These are phyloP conservation scores for Xylaria venustula DNA, from an alignment of 495 filamentous ascomycete genomes.

Conservation along the genomic window DNA sequence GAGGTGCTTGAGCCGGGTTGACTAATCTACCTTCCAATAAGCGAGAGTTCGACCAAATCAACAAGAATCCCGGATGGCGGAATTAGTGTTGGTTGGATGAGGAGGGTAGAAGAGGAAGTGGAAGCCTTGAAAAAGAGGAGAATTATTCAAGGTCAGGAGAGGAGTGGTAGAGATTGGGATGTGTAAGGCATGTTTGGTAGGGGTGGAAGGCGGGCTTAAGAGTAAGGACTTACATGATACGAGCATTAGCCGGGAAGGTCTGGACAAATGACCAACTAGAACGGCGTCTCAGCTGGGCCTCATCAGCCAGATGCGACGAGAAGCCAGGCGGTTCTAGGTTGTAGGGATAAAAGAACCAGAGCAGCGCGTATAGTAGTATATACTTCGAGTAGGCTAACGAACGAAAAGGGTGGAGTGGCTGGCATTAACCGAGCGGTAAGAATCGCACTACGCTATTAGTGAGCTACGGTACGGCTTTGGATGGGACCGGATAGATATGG, in stretches of 20 bases:
- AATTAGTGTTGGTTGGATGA: neutral
- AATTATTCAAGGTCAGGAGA: neutral
- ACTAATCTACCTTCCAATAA: conserved; percentile 3
- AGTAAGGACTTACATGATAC: neutral
- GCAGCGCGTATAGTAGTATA: neutral
- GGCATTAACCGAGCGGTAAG: conserved; percentile 6
- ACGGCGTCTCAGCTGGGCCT: conserved; percentile 13
- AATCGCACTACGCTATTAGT: conserved; percentile 10
- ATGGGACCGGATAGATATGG: conserved; percentile 1
- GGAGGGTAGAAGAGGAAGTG: neutral
- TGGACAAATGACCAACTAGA: neutral
- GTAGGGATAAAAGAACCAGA: neutral
- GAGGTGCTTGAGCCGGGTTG: neutral
- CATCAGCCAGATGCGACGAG: neutral
- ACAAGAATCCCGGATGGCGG: neutral
- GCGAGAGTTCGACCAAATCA: neutral
- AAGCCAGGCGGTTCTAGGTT: conserved; percentile 9
- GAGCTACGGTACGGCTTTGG: neutral
- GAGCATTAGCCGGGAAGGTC: conserved; percentile 1
- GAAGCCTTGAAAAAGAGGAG: no score
- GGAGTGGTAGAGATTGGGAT: neutral
- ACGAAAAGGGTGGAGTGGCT: neutral
- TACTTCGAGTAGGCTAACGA: neutral
- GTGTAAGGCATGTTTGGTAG: neutral
- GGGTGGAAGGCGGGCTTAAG: neutral